Conservation (phyloP, 2,329 filamentous ascomycete species). For the Pseudogymnoascus sp. region DNA sequence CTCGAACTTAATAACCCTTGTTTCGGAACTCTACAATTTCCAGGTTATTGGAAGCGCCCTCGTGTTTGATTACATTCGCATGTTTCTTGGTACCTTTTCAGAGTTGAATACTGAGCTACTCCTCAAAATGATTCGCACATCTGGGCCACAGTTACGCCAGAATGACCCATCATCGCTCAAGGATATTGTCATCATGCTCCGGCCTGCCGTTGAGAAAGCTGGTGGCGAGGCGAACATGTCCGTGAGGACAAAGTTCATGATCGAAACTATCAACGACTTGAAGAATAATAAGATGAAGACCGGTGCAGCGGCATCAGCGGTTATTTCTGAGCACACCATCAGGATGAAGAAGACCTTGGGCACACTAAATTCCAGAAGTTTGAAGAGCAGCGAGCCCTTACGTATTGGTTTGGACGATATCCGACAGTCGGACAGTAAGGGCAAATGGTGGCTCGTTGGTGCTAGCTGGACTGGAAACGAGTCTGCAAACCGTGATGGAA, state of each 20-base stretch:
- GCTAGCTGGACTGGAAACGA: constrained; percentile 67
- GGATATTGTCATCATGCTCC: constrained; percentile 75
- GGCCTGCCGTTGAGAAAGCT: constrained; percentile 59
- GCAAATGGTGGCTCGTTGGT: constrained; percentile 98
- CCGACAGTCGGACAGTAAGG: constrained; percentile 71
- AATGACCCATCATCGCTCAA: constrained; percentile 86
- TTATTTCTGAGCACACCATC: constrained; percentile 73
- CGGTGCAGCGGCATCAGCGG: constrained; percentile 58
- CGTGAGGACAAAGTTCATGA: constrained; percentile 92
- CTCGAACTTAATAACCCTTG: constrained; percentile 71
- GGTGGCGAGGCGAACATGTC: constrained; percentile 63
- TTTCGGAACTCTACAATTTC: constrained; percentile 87
- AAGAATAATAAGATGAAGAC: constrained; percentile 90
- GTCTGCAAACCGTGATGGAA: constrained; percentile 23
- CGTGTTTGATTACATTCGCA: constrained; percentile 82
- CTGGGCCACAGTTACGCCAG: constrained; percentile 73
- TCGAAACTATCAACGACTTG: constrained; percentile 88
- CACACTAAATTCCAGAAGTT: constrained; percentile 59
- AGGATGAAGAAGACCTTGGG: constrained; percentile 86
- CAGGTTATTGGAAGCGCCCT: constrained; percentile 76
- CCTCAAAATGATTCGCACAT: constrained; percentile 73
- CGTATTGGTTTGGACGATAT: constrained; percentile 78
- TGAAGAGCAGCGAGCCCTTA: constrained; percentile 73
- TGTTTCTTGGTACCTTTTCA: constrained; percentile 66
- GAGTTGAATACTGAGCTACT: constrained; percentile 86